These are phyloP conservation scores for Pseudocercospora macadamiae DNA, from an alignment of 2,329 filamentous ascomycete species.

Conservation along the genomic window DNA sequence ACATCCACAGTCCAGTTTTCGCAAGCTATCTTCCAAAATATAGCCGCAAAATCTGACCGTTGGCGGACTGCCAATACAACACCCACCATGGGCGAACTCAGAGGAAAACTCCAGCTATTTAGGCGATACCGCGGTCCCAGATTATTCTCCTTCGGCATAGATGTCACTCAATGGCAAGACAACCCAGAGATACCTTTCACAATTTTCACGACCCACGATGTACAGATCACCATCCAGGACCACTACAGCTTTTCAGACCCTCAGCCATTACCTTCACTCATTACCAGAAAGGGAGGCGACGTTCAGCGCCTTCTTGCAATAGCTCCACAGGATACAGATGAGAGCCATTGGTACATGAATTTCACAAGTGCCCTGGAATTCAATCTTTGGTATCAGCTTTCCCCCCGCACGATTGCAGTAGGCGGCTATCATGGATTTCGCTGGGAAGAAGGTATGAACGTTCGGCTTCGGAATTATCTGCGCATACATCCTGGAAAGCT, in stretches of 20 bases:
- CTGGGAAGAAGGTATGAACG: slow-evolving; percentile 52
- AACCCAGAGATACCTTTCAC: slow-evolving; percentile 41
- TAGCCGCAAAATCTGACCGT: slow-evolving; percentile 30
- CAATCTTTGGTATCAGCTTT: slow-evolving; percentile 40
- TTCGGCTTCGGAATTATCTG: slow-evolving; percentile 40
- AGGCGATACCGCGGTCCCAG: slow-evolving; percentile 35
- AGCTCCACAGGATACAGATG: slow-evolving; percentile 35
- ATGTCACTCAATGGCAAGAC: slow-evolving; percentile 40
- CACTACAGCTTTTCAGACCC: slow-evolving; percentile 50
- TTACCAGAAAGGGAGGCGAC: slow-evolving; percentile 44
- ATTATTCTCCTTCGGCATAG: slow-evolving; percentile 35
- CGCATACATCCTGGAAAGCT: slow-evolving; percentile 32
- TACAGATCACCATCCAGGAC: slow-evolving; percentile 50
- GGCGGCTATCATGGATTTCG: slow-evolving; percentile 47
- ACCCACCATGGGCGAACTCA: slow-evolving; percentile 36
- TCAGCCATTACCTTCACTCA: slow-evolving; percentile 43
- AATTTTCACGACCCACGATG: slow-evolving; percentile 42
- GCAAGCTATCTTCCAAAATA: slow-evolving; percentile 38
- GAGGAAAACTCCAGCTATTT: slow-evolving; percentile 42
- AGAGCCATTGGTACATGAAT: slow-evolving; percentile 46
- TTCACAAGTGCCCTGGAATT: slow-evolving; percentile 52
- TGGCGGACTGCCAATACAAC: slow-evolving; percentile 42
- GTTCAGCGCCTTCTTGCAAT: slow-evolving; percentile 44
- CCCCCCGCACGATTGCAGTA: slow-evolving; percentile 45
- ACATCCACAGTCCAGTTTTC: slow-evolving; percentile 42